These are phyloP conservation scores for Acanthamoeba rhysodes DNA, from an alignment of 208 protist species.

Conservation along the genomic window DNA sequence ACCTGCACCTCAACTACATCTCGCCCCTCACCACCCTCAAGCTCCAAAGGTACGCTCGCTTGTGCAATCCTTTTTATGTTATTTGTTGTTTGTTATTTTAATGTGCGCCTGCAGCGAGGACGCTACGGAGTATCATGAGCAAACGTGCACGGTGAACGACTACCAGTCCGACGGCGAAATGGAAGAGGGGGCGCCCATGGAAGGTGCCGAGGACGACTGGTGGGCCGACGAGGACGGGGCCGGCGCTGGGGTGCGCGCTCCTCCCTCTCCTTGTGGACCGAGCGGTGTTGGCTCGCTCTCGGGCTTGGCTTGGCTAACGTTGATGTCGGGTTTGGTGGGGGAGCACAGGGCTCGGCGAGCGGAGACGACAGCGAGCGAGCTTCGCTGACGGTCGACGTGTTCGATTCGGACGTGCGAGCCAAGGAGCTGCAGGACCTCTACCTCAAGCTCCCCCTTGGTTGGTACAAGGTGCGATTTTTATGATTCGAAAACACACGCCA, in stretches of 20 bases:
- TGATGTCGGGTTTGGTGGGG: too few relatives aligned
- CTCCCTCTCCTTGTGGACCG: not conserved
- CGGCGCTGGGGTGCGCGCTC: not conserved
- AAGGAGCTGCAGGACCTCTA: conserved; percentile 19
- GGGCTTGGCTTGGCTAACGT: too few relatives aligned
- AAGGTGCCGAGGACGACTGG: not conserved
- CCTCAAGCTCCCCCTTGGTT: not conserved
- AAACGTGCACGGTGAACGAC: conserved; percentile 3
- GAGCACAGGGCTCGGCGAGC: too few relatives aligned
- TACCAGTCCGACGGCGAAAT: not conserved
- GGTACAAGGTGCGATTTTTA: not conserved
- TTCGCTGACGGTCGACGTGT: not conserved
- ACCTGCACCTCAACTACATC: conserved; percentile 28
- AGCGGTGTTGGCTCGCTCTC: too few relatives aligned
- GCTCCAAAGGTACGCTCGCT: not conserved
- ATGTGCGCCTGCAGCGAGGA: not conserved
- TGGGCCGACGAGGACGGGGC: not conserved
- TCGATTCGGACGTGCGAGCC: not conserved
- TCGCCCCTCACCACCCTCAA: conserved; percentile 26
- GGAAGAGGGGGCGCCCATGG: not conserved
- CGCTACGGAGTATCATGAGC: not conserved
- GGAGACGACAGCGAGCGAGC: not conserved
- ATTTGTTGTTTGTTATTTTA: not conserved
- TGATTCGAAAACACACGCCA: too few relatives aligned
- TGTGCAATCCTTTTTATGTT: not conserved